Percentiles rank a stretch among this genome's conserved stretches.
phyloP scores from a whole-genome alignment of 208 protist species.

The Phytomonas serpens region DNA sequence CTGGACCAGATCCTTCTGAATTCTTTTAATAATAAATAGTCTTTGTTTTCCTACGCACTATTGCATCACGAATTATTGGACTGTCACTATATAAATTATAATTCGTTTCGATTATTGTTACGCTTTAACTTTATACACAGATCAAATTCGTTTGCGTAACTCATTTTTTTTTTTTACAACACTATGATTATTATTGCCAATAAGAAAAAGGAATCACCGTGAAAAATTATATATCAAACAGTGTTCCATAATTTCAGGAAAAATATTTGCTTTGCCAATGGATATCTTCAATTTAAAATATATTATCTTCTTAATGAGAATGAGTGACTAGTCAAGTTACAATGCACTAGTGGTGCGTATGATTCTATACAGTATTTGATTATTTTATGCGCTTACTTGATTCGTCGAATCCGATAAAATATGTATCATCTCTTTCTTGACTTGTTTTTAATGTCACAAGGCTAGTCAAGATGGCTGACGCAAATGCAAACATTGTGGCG shows the following conservation, averaged over 20 bases:
- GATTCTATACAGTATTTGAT: not conserved
- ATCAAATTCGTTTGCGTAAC: not conserved
- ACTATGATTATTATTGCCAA: slow-evolving; percentile 6
- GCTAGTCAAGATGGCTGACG: slow-evolving; percentile 66
- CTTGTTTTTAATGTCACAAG: slow-evolving; percentile 8
- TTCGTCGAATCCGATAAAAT: not conserved
- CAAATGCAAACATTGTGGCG: slow-evolving; percentile 19
- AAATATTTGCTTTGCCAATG: not conserved
- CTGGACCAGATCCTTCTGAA: slow-evolving; percentile 28
- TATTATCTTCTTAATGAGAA: not conserved
- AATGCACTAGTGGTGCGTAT: not conserved
- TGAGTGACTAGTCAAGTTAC: not conserved
- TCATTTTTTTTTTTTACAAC: slow-evolving; percentile 10
- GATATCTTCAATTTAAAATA: not conserved
- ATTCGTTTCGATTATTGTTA: slow-evolving; percentile 7
- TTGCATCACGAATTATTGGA: not conserved
- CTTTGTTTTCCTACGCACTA: not conserved
- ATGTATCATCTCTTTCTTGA: slow-evolving; percentile 10
- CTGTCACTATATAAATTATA: not conserved
- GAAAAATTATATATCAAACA: slow-evolving; percentile 2
- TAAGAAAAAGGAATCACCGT: not conserved
- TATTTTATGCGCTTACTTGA: not conserved
- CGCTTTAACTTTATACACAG: not conserved
- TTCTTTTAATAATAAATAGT: slow-evolving; percentile 24
- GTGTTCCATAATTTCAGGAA: not conserved